Evolutionary conservation across 2,329 filamentous ascomycete genomes (phyloP), one percentile per base, ranked within the genome.

Genomic region (Zymoseptoria tritici): DNA sequence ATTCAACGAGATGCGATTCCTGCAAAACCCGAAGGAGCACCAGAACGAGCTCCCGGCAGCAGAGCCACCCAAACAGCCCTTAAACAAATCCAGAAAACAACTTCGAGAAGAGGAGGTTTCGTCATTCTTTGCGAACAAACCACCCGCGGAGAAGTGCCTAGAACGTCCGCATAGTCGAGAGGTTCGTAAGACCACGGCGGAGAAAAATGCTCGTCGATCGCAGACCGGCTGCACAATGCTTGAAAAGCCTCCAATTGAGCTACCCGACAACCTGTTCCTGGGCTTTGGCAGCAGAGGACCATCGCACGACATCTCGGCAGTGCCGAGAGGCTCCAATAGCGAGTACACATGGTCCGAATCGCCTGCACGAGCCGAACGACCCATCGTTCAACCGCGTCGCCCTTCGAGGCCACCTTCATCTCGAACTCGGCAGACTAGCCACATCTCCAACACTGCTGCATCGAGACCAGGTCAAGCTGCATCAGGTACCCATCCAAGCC

Each of bases 1-100:
- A 26, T 81, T 81, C 68, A 79, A 78, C 26, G 78, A 80, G 64
- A 78, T 81, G 76, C 76, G 72, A 22, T 81, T 80, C 61, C 65
- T 81, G 50, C 75, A 76, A 57, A 74, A 74, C 58, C 69, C 58
- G 64, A 75, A 59, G 59, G 66, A 66, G 49, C 57, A 56, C 57
- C 66, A 64, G 57, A 68, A 63, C 19, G 68, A 67, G 63, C 49
- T 49, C 53, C 61, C 36, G 49, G 60, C 24, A 66, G 66, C 56
- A 24, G 54, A 53, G 56, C 71, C 56, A 22, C 49, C 36, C 61
- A 74, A 70, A 61, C 73, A 70, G 57, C 68, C 63, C 55, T 72
- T 69, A 57, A 72, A 67, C 56, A 75, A 68, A 58, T 70, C 71
- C 46, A 66, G 67, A 21, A 66, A 66, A 52, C 69, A 67, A 20